A percentile compares a stretch with the other conserved stretches of the same genome.
Evolutionary conservation across 2,329 filamentous ascomycete genomes (phyloP).

Genomic region (Emmonsiellopsis sp.): DNA sequence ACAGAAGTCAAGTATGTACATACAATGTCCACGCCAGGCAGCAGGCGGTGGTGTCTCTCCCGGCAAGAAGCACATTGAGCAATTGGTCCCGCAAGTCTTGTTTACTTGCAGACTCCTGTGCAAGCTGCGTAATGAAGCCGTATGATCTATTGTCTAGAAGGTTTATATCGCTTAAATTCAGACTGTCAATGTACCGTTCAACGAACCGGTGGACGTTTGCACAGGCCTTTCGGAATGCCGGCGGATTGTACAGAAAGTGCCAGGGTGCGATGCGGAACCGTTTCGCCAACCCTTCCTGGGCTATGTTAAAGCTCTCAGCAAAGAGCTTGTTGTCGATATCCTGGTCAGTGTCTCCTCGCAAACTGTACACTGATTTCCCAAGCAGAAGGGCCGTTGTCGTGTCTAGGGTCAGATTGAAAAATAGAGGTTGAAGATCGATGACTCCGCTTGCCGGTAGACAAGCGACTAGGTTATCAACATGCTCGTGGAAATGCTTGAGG

Average conservation of each 20-base stretch:
- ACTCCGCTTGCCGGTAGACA: conserved; percentile 14
- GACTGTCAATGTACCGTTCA: conserved; percentile 13
- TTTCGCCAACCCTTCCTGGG: conserved; percentile 17
- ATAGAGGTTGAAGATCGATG: conserved; percentile 27
- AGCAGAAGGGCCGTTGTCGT: conserved; percentile 30
- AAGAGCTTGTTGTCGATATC: conserved; percentile 12
- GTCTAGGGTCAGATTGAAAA: conserved; percentile 32
- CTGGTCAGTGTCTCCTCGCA: conserved; percentile 12
- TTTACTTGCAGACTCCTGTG: conserved; percentile 7
- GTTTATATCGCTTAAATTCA: conserved; percentile 4
- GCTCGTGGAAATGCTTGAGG: conserved; percentile 23
- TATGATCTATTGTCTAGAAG: conserved; percentile 1
- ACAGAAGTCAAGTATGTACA: conserved; percentile 13
- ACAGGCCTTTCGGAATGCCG: conserved; percentile 21
- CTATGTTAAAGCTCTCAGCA: conserved; percentile 16
- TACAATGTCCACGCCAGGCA: conserved; percentile 23
- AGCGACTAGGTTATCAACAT: conserved; percentile 24
- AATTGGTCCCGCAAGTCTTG: conserved; percentile 23
- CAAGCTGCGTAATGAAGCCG: conserved; percentile 5
- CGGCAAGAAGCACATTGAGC: conserved; percentile 22
- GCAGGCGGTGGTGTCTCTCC: conserved; percentile 24
- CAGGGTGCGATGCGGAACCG: conserved; percentile 22
- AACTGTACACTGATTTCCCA: conserved; percentile 20
- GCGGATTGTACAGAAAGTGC: conserved; percentile 23
- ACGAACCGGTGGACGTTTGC: conserved; percentile 16